A percentile compares a stretch with the other conserved stretches of the same genome.
phyloP scores from a whole-genome alignment of 371 early-diverging fungal species.

The Encephalitozoon cuniculi region DNA sequence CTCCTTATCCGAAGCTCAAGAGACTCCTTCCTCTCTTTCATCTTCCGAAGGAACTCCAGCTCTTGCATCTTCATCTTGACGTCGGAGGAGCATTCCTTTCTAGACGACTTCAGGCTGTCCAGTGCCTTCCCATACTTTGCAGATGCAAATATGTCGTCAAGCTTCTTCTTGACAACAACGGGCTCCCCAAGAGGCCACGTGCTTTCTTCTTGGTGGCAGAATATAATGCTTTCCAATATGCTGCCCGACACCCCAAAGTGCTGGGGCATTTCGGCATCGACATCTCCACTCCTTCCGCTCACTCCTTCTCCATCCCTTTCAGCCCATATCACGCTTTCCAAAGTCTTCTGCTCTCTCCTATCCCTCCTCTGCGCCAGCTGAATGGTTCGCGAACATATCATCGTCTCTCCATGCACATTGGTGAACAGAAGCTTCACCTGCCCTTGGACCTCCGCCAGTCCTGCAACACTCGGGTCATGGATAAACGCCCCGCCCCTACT shows the following conservation, averaged over 20 bases:
- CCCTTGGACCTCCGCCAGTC: conserved; percentile 75
- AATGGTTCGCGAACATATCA: conserved; percentile 72
- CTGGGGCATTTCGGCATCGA: conserved; percentile 62
- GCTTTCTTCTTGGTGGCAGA: conserved; percentile 98
- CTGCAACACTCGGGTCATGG: conserved; percentile 81
- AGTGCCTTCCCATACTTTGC: conserved; percentile 83
- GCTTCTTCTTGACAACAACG: conserved; percentile 77
- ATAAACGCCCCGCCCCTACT: conserved; percentile 77
- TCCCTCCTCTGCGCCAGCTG: conserved; percentile 65
- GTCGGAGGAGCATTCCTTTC: conserved; percentile 67
- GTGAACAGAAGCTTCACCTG: conserved; percentile 79
- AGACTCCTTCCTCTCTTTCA: conserved; percentile 68
- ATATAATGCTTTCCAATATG: conserved; percentile 91
- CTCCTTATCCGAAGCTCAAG: conserved; percentile 55
- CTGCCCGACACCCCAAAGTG: conserved; percentile 80
- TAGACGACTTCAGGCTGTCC: conserved; percentile 68
- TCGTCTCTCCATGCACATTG: conserved; percentile 67
- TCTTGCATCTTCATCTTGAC: conserved; percentile 66
- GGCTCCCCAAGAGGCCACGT: conserved; percentile 93
- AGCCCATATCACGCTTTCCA: conserved; percentile 64
- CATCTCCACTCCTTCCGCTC: conserved; percentile 6
- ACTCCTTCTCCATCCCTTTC: conserved; percentile 17
- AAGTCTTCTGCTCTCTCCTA: conserved; percentile 67
- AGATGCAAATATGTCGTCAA: conserved; percentile 94
- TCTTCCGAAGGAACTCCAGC: conserved; percentile 65